Conservation (phyloP, 768 basidiomycete genomes). For the Pleurotus tuber-regium region DNA sequence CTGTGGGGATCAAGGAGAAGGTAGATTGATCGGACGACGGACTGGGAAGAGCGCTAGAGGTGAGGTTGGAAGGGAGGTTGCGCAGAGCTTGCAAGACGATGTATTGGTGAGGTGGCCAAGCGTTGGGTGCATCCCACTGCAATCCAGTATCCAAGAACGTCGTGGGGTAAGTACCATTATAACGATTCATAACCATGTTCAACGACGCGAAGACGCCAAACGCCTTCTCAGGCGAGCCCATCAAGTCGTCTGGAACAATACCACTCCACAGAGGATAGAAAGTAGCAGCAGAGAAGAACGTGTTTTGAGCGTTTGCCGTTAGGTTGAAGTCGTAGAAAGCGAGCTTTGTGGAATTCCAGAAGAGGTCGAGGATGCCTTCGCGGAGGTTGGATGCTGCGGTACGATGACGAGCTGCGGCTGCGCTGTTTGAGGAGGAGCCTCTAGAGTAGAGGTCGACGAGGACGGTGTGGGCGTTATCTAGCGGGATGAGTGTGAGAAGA, state of each 20-base stretch:
- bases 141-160: slow-evolving; percentile 77
- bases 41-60: slow-evolving; percentile 51
- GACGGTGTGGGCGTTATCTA: slow-evolving; percentile 58
- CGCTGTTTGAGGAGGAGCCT: slow-evolving; percentile 30
- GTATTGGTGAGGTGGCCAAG: slow-evolving; percentile 87
- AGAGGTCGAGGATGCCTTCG: slow-evolving; percentile 76
- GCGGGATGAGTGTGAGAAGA: background rate
- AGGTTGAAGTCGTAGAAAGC: slow-evolving; percentile 92
- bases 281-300: slow-evolving; percentile 68
- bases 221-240: slow-evolving; percentile 51
- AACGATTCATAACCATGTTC: slow-evolving; percentile 77
- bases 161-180: slow-evolving; percentile 83
- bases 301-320: slow-evolving; percentile 60
- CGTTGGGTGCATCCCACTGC: slow-evolving; percentile 91
- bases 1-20: slow-evolving; percentile 67
- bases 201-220: slow-evolving; percentile 73
- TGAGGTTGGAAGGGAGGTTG: slow-evolving; percentile 70
- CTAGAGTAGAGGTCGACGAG: slow-evolving; percentile 58
- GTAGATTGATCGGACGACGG: slow-evolving; percentile 50
- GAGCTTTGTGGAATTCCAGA: slow-evolving; percentile 81
- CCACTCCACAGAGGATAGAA: slow-evolving; percentile 89
- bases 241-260: slow-evolving; percentile 75
- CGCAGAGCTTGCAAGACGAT: slow-evolving; percentile 76
- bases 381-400: slow-evolving; percentile 55
- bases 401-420: slow-evolving; percentile 47